These are phyloP conservation scores for Xerocomellus dryophilus DNA, from an alignment of 768 basidiomycete species.

Conservation along the genomic window DNA sequence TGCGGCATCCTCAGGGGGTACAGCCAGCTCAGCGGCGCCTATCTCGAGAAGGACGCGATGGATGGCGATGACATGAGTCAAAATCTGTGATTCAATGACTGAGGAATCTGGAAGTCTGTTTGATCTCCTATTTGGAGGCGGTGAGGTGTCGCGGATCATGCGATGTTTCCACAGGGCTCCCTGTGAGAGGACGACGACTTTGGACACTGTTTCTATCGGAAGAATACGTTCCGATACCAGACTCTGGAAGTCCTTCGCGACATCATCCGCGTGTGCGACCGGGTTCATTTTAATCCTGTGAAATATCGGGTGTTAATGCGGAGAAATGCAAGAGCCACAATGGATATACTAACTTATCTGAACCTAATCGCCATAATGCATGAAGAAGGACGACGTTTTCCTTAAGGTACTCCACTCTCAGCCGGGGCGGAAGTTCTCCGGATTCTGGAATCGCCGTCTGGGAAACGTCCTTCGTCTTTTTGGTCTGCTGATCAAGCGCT, in stretches of 20 bases:
- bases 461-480: slow-evolving; percentile 40
- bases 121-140: slow-evolving; percentile 28
- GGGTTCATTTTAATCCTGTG: slow-evolving; percentile 42
- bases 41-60: slow-evolving; percentile 62
- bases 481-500: slow-evolving; percentile 58
- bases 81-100: slow-evolving; percentile 60
- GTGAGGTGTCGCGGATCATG: slow-evolving; percentile 56
- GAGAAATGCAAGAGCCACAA: not conserved
- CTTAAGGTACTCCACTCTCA: slow-evolving; percentile 64
- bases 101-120: slow-evolving; percentile 25
- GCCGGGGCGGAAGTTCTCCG: slow-evolving; percentile 41
- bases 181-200: slow-evolving; percentile 68
- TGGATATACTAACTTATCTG: slow-evolving; percentile 51
- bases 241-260: slow-evolving; percentile 53
- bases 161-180: slow-evolving; percentile 84
- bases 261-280: slow-evolving; percentile 44
- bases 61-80: slow-evolving; percentile 65
- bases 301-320: slow-evolving; percentile 4
- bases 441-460: slow-evolving; percentile 32
- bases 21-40: slow-evolving; percentile 57
- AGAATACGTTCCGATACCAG: slow-evolving; percentile 69
- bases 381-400: slow-evolving; percentile 74
- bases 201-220: slow-evolving; percentile 72
- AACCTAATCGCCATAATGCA: slow-evolving; percentile 59
- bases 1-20: slow-evolving; percentile 50